These are phyloP conservation scores for Linum lewisii DNA, from an alignment of 345 rosid genomes.

Conservation along the genomic window DNA sequence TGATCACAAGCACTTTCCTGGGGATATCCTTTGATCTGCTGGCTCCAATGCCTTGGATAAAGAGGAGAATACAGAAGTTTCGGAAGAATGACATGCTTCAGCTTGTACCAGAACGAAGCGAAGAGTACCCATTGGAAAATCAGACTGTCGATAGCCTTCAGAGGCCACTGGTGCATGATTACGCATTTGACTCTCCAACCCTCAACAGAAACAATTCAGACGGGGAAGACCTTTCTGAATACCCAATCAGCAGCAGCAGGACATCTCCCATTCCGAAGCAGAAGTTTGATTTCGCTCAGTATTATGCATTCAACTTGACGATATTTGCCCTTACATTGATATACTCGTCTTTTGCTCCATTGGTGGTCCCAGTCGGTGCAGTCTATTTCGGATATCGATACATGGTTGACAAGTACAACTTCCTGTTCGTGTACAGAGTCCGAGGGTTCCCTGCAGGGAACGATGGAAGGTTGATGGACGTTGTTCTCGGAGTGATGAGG, in stretches of 20 bases:
- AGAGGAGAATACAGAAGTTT: conserved; percentile 73
- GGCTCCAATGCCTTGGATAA: conserved; percentile 97
- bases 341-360: conserved; percentile 84
- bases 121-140: conserved; percentile 68
- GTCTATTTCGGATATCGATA: conserved; percentile 91
- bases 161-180: conserved; percentile 62
- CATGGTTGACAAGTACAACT: conserved; percentile 93
- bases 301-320: conserved; percentile 89
- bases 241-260: conserved; percentile 74
- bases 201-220: conserved; percentile 31
- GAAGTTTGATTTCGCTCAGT: conserved; percentile 92
- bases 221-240: conserved; percentile 69
- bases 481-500: conserved; percentile 69
- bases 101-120: conserved; percentile 82
- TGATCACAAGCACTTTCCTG: conserved; percentile 82
- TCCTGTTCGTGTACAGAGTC: conserved; percentile 84
- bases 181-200: conserved; percentile 53
- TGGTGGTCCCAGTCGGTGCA: conserved; percentile 90
- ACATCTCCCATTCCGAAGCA: conserved; percentile 90
- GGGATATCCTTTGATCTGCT: conserved; percentile 87
- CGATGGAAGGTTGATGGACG: conserved; percentile 96
- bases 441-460: conserved; percentile 94
- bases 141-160: conserved; percentile 48
- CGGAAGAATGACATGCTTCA: conserved; percentile 94
- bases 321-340: conserved; percentile 88